Evolutionary conservation across 2,329 filamentous ascomycete species (phyloP), one percentile per base, ranked within the genome.

Genomic region (Nigrospora oryzae): DNA sequence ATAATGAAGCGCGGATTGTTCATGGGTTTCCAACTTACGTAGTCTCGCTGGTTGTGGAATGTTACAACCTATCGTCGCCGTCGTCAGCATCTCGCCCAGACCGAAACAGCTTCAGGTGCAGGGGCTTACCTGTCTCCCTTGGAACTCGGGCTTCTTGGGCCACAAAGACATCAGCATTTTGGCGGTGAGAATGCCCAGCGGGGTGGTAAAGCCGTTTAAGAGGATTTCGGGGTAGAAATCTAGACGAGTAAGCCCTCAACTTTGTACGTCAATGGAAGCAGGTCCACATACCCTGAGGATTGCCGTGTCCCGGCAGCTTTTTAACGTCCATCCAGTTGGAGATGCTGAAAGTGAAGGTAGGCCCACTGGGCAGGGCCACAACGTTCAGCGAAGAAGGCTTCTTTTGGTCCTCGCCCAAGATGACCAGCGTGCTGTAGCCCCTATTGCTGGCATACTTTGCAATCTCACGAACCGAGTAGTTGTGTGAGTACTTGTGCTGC

Each of bases 191-290:
- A 95, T 73, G 67, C 93, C 93, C 2, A 98, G 75, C 0, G 91
- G 89, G 0, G 93, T 98, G 57, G 86, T 85, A 73, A 98, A 98
- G 62, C 93, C 91, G 66, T 97, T 97, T 42, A 96, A 74, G 33
- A 95, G 62, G 76, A 96, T 73, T 65, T 96, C 91, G 1, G 90
- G 89, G 59, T 88, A 89, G 67, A 96, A 90, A 40, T 87, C 85
- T 28, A 28, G 23, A 28, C 2, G 7, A 28, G 23, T 28, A 28
- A 28, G 23, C 23, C 8, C 8, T 28, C 23, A 28, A 10, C 5
- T 28, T 7, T 7, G 23, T 28, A 28, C 23, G 23, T 28, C 10
- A 2, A 7, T 7, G 23, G 5, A 28, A 28, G 23, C 23, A 28
- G 23, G 7, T 2, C 5, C 23, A 10, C 23, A 5, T 28, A 28